Percentiles rank a stretch among this genome's conserved stretches.
phyloP scores from a whole-genome alignment of 73 alveolate species.

The Paraurostyla sp. region DNA sequence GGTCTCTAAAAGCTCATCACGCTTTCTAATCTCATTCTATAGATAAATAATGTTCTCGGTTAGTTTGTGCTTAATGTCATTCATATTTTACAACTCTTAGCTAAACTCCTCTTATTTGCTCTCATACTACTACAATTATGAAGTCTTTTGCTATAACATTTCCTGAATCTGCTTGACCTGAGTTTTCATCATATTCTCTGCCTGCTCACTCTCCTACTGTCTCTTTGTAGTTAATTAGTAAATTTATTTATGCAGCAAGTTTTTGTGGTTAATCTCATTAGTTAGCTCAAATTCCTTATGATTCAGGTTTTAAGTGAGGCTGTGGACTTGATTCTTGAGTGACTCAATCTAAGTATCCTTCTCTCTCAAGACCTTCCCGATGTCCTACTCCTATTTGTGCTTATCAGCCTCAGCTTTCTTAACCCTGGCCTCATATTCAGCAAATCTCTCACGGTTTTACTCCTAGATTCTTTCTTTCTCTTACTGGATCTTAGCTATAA shows the following conservation, averaged over 20 bases:
- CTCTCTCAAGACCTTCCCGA: constrained; percentile 3
- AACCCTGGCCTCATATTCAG: not conserved
- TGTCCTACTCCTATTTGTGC: not conserved
- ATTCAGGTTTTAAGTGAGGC: not conserved
- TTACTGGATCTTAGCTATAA: not conserved
- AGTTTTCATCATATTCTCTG: not conserved
- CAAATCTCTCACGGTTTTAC: constrained; percentile 11
- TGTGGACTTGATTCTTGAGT: not conserved
- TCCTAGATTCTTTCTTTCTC: constrained; percentile 42
- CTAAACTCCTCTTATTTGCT: constrained; percentile 19
- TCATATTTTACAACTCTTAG: constrained; percentile 23
- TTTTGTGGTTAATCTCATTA: not conserved
- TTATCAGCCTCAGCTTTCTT: not conserved
- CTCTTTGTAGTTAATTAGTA: not conserved
- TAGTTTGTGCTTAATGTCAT: constrained; percentile 23
- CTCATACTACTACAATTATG: not conserved
- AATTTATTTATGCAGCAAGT: not conserved
- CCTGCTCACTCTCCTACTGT: constrained; percentile 44
- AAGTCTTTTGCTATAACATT: not conserved
- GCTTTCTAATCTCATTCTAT: constrained; percentile 49
- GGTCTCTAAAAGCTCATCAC: constrained; percentile 49
- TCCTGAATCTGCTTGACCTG: constrained; percentile 3
- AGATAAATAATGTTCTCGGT: constrained; percentile 50
- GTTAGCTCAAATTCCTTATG: not conserved
- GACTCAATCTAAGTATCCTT: constrained; percentile 30